Percentiles rank a stretch among this genome's conserved stretches.
These are phyloP conservation scores for Polysphondylium violaceum DNA, from an alignment of 78 protist species.

Conservation along the genomic window DNA sequence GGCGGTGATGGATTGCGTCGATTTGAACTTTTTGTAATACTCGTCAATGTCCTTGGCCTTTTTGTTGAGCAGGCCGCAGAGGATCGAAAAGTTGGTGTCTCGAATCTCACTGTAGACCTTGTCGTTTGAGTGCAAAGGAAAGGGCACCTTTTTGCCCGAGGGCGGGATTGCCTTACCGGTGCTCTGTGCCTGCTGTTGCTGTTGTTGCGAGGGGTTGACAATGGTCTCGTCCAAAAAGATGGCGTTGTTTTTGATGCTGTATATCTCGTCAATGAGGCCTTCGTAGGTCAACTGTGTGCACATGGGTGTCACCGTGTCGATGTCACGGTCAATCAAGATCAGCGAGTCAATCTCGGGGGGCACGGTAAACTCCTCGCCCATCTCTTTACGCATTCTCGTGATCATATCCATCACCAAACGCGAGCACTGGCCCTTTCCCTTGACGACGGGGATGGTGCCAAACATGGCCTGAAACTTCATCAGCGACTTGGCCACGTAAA, in stretches of 20 bases:
- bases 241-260: constrained; percentile 72
- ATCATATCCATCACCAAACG: constrained; percentile 71
- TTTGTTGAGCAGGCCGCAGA: constrained; percentile 57
- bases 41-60: constrained; percentile 71
- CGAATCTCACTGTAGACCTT: constrained; percentile 73
- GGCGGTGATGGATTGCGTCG: constrained; percentile 28
- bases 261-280: constrained; percentile 95
- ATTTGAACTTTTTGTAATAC: constrained; percentile 44
- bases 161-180: neutral
- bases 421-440: constrained; percentile 89
- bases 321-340: constrained; percentile 91
- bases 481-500: constrained; percentile 84
- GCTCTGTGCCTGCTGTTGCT: neutral
- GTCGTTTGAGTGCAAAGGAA: constrained; percentile 41
- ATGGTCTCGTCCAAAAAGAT: constrained; percentile 41
- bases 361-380: constrained; percentile 36
- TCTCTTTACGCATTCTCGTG: constrained; percentile 76
- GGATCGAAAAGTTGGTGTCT: constrained; percentile 74
- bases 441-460: constrained; percentile 91
- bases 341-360: constrained; percentile 85
- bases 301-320: constrained; percentile 85
- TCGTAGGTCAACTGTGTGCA: constrained; percentile 95
- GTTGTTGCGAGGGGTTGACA: constrained; percentile 18
- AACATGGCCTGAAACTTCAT: constrained; percentile 88
- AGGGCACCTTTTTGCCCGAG: constrained; percentile 39